Conservation (phyloP, 2,329 filamentous ascomycete genomes). For the Aspergillus ochraceus region DNA sequence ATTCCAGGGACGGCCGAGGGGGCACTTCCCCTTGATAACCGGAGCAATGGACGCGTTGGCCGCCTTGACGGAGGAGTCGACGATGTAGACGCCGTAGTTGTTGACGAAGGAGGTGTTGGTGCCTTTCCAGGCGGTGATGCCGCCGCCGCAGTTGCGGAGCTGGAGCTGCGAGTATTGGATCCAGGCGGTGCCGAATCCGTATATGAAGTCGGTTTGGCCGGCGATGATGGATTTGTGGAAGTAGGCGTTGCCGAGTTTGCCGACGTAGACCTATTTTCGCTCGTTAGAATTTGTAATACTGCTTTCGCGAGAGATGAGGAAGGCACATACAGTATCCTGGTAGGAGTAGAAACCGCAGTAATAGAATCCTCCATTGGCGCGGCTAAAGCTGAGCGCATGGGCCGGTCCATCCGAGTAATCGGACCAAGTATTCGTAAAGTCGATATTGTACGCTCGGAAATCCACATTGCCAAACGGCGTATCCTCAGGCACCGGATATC, state of each 20-base stretch:
- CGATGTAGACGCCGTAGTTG: constrained; percentile 67
- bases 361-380: constrained; percentile 68
- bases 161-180: constrained; percentile 55
- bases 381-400: constrained; percentile 60
- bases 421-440: constrained; percentile 62
- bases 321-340: constrained; percentile 58
- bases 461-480: constrained; percentile 65
- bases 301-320: neutral
- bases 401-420: constrained; percentile 57
- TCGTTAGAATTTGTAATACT: neutral
- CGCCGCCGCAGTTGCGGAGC: constrained; percentile 63
- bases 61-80: constrained; percentile 54
- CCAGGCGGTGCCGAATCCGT: constrained; percentile 67
- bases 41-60: constrained; percentile 52
- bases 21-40: constrained; percentile 49
- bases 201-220: constrained; percentile 68
- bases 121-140: constrained; percentile 69
- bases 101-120: constrained; percentile 66
- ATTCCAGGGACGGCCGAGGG: constrained; percentile 66
- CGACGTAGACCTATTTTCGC: constrained; percentile 54
- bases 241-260: constrained; percentile 66
- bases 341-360: constrained; percentile 66
- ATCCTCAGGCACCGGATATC: constrained; percentile 58
- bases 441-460: constrained; percentile 67
- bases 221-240: constrained; percentile 62